These are phyloP conservation scores for Schizochytrium sp. DNA, from an alignment of 108 stramenopile species.

Conservation along the genomic window DNA sequence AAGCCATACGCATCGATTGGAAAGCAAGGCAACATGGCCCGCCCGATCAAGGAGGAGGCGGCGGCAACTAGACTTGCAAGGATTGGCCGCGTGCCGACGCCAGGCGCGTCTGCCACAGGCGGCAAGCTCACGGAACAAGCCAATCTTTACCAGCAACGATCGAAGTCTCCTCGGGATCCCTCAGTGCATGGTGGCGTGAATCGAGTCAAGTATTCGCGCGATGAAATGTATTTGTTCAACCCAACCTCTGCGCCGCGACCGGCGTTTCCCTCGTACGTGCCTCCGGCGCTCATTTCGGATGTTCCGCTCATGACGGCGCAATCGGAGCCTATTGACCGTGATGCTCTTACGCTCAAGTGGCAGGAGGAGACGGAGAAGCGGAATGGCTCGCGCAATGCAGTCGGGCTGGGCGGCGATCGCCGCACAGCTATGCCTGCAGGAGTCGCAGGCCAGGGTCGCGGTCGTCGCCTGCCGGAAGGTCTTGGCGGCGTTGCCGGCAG, in stretches of 20 bases:
- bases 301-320: neutral
- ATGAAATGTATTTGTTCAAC: neutral
- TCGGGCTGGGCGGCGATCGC: neutral
- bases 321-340: neutral
- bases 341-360: neutral
- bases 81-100: neutral
- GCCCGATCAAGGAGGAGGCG: neutral
- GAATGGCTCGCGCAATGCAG: neutral
- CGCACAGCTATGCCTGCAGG: neutral
- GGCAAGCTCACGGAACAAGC: constrained; percentile 19
- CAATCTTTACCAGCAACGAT: neutral
- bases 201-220: constrained; percentile 7
- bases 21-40: neutral
- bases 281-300: neutral
- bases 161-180: neutral
- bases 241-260: neutral
- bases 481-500: too few relatives aligned
- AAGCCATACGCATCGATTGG: neutral
- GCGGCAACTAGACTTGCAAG: neutral
- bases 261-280: neutral
- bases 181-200: neutral
- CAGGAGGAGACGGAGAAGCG: constrained; percentile 7
- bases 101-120: neutral
- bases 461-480: neutral
- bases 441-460: neutral